Base-by-base conservation (phyloP, 2,329 filamentous ascomycete species). In the Colletotrichum sp. region DNA sequence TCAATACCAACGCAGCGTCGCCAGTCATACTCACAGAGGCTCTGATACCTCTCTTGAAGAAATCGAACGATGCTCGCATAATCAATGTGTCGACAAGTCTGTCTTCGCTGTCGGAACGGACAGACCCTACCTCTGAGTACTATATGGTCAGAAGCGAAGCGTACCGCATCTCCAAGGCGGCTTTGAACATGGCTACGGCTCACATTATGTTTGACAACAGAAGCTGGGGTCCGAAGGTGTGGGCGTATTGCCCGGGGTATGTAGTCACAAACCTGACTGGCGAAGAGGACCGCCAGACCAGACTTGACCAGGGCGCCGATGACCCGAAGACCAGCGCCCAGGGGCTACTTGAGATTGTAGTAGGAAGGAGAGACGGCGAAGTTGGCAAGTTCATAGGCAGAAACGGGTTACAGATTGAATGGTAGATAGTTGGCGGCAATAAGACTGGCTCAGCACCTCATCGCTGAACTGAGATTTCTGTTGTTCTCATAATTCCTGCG, bases 1-100 rank as follows among this genome's bases (percentile, higher is more conserved):
- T 92, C 75, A 90, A 92, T 71, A 81, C 82, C 64, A 85, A 86
- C 78, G 80, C 80, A 38, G 81, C 84, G 43, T 81, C 83, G 8
- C 78, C 79, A 4, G 48, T 79, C 13, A 36, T 82, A 1, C 67
- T 84, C 9, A 82, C 83, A 2, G 79, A 84, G 65, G 77, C 80
- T 0, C 71, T 86, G 13, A 79, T 81, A 69, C 80, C 81, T 6
- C 76, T 86, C 4, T 81, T 86, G 8, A 66, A 72, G 21, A 83
- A 81, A 28, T 80, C 81, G 3, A 34, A 73, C 3, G 78, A 77
- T 16, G 80, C 82, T 6, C 80, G 80, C 48, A 70, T 85, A 70
- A 77, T 86, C 66, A 80, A 85, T 67, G 80, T 86, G 30, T 83
- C 83, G 1, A 83, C 82, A 0, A 77, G 71, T 6, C 78, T 83